phyloP scores from a whole-genome alignment of 2,329 filamentous ascomycete species.

The Aspergillus oerlinghausenensis region DNA sequence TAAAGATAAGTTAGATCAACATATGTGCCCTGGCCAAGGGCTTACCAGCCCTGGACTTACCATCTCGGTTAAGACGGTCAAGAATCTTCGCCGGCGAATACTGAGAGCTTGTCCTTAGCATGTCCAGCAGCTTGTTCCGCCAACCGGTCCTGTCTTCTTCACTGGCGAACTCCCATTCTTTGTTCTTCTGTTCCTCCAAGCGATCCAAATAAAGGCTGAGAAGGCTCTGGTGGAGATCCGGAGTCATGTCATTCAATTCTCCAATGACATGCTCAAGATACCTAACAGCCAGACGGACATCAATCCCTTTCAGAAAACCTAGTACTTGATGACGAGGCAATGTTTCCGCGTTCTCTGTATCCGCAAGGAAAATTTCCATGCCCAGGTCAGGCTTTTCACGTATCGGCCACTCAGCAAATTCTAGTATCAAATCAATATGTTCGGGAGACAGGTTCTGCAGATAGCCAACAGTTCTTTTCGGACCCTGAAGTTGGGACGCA shows the following conservation, averaged over 20 bases:
- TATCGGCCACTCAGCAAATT: conserved; percentile 87
- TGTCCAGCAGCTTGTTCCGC: conserved; percentile 65
- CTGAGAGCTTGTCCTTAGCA: conserved; percentile 70
- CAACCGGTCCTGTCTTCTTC: conserved; percentile 53
- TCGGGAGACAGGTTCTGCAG: conserved; percentile 84
- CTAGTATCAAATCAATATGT: conserved; percentile 82
- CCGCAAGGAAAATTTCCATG: conserved; percentile 90
- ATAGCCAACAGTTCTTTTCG: conserved; percentile 79
- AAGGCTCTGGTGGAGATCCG: conserved; percentile 81
- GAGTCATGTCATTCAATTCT: conserved; percentile 77
- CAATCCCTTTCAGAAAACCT: conserved; percentile 66
- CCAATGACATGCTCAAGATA: conserved; percentile 90
- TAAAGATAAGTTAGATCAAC: conserved; percentile 9
- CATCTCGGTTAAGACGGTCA: conserved; percentile 70
- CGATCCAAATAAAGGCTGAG: conserved; percentile 65
- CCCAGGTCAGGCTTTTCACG: conserved; percentile 66
- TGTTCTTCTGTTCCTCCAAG: conserved; percentile 39
- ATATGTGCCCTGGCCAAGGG: neutral
- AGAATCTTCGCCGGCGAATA: conserved; percentile 80
- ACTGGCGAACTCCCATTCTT: conserved; percentile 32
- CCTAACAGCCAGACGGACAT: conserved; percentile 65
- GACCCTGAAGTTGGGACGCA: conserved; percentile 63
- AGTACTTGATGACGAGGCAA: conserved; percentile 73
- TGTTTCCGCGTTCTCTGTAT: conserved; percentile 91
- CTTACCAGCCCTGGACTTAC: conserved; percentile 49